A percentile compares a stretch with the other conserved stretches of the same genome.
These are phyloP conservation scores for Populus nigra DNA, from an alignment of 345 rosid genomes.

Conservation along the genomic window DNA sequence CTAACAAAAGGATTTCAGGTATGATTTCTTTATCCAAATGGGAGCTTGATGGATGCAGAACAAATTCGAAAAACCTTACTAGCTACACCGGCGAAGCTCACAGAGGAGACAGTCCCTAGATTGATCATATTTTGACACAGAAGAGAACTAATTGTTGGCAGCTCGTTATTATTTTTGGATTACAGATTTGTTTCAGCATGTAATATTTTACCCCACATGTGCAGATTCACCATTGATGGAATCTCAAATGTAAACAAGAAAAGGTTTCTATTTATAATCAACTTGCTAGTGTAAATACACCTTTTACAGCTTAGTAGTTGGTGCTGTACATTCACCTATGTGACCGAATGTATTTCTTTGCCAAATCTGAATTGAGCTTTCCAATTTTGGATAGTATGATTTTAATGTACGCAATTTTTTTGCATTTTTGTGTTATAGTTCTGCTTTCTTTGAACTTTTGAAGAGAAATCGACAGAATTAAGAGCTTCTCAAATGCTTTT, in stretches of 20 bases:
- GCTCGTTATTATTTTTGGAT: conserved; percentile 11
- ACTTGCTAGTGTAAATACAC: background rate
- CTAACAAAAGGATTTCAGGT: conserved; percentile 28
- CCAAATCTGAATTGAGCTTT: too few species aligned
- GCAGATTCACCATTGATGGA: conserved; percentile 3
- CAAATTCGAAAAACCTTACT: background rate
- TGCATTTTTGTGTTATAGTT: too few species aligned
- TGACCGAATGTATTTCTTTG: background rate
- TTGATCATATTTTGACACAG: background rate
- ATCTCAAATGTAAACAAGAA: conserved; percentile 8
- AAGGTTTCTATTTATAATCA: background rate
- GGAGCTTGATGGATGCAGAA: conserved; percentile 4
- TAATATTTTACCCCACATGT: background rate
- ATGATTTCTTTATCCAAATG: conserved; percentile 12
- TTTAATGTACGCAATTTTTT: too few species aligned
- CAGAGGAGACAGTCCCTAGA: background rate
- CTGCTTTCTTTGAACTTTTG: background rate
- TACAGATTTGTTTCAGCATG: conserved; percentile 11
- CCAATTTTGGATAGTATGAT: too few species aligned
- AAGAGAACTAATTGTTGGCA: background rate
- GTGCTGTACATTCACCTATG: background rate
- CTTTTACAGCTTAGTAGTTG: background rate
- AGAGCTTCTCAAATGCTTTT: too few species aligned
- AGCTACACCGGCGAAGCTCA: background rate
- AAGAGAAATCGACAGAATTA: too few species aligned